Base-by-base conservation (phyloP, 2,329 filamentous ascomycete genomes). In the Penicillium sp. region DNA sequence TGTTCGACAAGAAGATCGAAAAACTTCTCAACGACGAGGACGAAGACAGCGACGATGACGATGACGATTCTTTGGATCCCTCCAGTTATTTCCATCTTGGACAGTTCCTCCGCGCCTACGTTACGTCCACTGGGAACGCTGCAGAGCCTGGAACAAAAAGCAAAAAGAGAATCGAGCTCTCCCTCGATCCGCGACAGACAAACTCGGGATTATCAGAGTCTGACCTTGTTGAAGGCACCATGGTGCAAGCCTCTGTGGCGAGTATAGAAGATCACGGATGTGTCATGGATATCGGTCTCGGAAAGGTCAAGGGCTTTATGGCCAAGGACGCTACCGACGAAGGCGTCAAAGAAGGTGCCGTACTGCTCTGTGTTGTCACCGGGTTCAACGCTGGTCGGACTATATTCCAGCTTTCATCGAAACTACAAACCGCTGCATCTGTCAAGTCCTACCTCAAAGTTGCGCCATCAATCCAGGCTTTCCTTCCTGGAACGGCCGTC, bases 211-310 rank as follows among this genome's bases (percentile, higher is more conserved):
- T 99, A 21, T 79, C 82, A 3, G 82, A 84, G 62, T 84, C 88
- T 42, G 90, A 91, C 65, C 74, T 97, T 9, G 85, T 94, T 9
- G 74, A 82, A 42, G 88, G 96, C 66, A 81, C 80, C 62, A 91
- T 89, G 47, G 78, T 97, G 20, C 95, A 97, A 81, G 93, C 91
- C 1, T 88, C 91, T 0, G 87, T 99, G 24, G 75, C 83, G 51
- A 99, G 93, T 72, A 88, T 95, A n/a, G 93, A 99, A 73, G 95
- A 99, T 65, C 92, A 96, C 67, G 94, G 94, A 60, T 82, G 94
- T 57, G 84, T 97, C 56, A 96, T 99, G 91, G 91, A 97, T 64
- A 75, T 97, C 38, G 91, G 91, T 18, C 78, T 97, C 6, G 79
- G 85, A 35, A 83, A 85, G 53, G 71, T 92, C 52, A 87, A 86